Conservation (phyloP, 495 filamentous ascomycete genomes). For the Penicillium maclennaniae region DNA sequence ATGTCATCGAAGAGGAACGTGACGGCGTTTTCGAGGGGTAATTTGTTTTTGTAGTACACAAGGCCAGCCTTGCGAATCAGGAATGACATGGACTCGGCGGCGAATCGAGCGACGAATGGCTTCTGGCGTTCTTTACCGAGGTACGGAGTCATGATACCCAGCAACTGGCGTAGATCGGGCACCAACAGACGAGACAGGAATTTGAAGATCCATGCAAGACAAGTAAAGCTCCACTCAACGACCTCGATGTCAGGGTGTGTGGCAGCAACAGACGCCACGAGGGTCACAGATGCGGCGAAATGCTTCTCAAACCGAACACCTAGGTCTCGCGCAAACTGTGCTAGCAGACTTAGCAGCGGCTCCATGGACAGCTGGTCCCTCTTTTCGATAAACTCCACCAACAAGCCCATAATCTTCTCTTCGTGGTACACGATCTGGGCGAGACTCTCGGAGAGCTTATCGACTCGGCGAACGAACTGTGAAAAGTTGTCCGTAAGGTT, state of each 20-base stretch:
- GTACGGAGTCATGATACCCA: constrained; percentile 76
- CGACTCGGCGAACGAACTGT: constrained; percentile 65
- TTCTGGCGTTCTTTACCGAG: constrained; percentile 81
- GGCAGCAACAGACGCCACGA: constrained; percentile 63
- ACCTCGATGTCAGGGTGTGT: constrained; percentile 67
- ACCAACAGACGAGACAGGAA: constrained; percentile 84
- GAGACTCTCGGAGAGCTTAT: constrained; percentile 78
- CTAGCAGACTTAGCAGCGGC: constrained; percentile 76
- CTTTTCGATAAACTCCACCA: constrained; percentile 73
- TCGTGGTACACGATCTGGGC: constrained; percentile 87
- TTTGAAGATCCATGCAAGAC: constrained; percentile 94
- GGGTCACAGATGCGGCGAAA: constrained; percentile 64
- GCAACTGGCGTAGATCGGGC: constrained; percentile 78
- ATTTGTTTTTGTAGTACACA: constrained; percentile 63
- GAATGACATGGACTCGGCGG: constrained; percentile 93
- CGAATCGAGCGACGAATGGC: constrained; percentile 80
- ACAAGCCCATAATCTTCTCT: constrained; percentile 71
- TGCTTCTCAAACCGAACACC: constrained; percentile 85
- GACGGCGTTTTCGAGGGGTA: constrained; percentile 63
- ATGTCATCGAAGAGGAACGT: constrained; percentile 67
- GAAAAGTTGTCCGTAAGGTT: constrained; percentile 81
- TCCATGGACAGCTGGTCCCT: constrained; percentile 74
- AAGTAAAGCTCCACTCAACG: constrained; percentile 94
- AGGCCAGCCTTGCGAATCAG: constrained; percentile 82
- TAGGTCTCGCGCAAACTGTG: constrained; percentile 88